These are phyloP conservation scores for Scheffersomyces cryptocercus DNA, from an alignment of 1,139 yeast genomes.

Conservation along the genomic window DNA sequence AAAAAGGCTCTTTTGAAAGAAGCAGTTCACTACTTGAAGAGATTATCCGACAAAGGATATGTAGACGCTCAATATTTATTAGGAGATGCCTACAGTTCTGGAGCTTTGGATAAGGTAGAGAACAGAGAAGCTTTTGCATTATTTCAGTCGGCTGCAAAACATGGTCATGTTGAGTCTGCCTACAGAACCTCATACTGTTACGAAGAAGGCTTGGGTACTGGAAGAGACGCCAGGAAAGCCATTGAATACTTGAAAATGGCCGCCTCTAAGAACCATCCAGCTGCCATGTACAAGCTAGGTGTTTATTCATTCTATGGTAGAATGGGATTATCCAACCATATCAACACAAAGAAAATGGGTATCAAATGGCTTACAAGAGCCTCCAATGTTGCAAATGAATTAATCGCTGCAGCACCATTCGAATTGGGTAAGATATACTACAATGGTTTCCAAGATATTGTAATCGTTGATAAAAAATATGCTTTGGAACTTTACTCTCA, in stretches of 20 bases:
- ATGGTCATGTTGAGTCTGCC: slow-evolving; percentile 88
- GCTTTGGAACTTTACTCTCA: slow-evolving; percentile 85
- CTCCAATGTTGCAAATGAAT: slow-evolving; percentile 77
- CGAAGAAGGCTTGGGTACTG: slow-evolving; percentile 92
- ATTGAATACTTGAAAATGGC: slow-evolving; percentile 83
- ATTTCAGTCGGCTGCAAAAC: slow-evolving; percentile 90
- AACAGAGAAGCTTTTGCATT: slow-evolving; percentile 71
- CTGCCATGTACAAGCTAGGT: slow-evolving; percentile 93
- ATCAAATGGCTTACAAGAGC: slow-evolving; percentile 93
- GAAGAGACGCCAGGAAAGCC: slow-evolving; percentile 85
- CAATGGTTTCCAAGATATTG: slow-evolving; percentile 81
- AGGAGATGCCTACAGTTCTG: slow-evolving; percentile 86
- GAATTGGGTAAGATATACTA: slow-evolving; percentile 87
- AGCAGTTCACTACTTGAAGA: slow-evolving; percentile 68
- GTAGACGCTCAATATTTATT: slow-evolving; percentile 88
- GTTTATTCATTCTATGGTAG: slow-evolving; percentile 79
- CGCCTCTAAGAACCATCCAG: slow-evolving; percentile 88
- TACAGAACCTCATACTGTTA: slow-evolving; percentile 89
- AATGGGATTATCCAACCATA: slow-evolving; percentile 75
- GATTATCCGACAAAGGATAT: slow-evolving; percentile 77
- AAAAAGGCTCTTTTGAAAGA: slow-evolving; percentile 66
- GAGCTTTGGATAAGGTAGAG: slow-evolving; percentile 84
- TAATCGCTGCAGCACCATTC: slow-evolving; percentile 89
- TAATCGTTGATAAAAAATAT: slow-evolving; percentile 79
- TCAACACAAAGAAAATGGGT: slow-evolving; percentile 78